phyloP scores from a whole-genome alignment of 352 stramenopile species.

The Phytophthora cactorum region DNA sequence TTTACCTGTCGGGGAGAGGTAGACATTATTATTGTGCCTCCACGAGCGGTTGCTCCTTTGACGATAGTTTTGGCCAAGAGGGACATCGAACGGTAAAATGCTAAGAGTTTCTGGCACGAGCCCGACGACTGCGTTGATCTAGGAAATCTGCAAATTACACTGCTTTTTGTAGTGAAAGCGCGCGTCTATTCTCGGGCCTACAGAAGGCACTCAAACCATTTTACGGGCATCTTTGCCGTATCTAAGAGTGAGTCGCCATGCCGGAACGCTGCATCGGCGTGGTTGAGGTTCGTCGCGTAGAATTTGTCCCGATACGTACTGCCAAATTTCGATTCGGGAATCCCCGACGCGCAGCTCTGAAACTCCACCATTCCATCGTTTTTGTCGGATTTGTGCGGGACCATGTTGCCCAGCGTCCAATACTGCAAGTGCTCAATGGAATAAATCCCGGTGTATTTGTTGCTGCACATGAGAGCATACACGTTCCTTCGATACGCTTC shows the following conservation, averaged over 20 bases:
- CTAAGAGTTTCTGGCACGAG: no score
- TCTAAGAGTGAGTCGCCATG: conserved; percentile 36
- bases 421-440: conserved; percentile 17
- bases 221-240: conserved; percentile 38
- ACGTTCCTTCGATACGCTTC: background rate
- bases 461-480: conserved; percentile 17
- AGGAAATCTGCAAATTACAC: no score
- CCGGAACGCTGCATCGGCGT: conserved; percentile 41
- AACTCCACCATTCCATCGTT: conserved; percentile 34
- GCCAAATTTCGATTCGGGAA: conserved; percentile 34
- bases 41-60: no score
- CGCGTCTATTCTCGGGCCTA: conserved; percentile 1
- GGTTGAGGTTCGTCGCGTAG: conserved; percentile 33
- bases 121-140: no score
- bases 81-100: no score
- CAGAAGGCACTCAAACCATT: conserved; percentile 44
- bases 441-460: conserved; percentile 29
- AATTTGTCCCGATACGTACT: conserved; percentile 27
- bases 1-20: no score
- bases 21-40: no score
- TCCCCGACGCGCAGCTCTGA: conserved; percentile 32
- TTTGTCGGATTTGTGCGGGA: conserved; percentile 31
- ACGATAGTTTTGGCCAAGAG: no score
- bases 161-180: background rate
- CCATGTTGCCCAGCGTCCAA: conserved; percentile 10